phyloP scores from a whole-genome alignment of 345 rosid species.

The Eucalyptus guilfoylei region DNA sequence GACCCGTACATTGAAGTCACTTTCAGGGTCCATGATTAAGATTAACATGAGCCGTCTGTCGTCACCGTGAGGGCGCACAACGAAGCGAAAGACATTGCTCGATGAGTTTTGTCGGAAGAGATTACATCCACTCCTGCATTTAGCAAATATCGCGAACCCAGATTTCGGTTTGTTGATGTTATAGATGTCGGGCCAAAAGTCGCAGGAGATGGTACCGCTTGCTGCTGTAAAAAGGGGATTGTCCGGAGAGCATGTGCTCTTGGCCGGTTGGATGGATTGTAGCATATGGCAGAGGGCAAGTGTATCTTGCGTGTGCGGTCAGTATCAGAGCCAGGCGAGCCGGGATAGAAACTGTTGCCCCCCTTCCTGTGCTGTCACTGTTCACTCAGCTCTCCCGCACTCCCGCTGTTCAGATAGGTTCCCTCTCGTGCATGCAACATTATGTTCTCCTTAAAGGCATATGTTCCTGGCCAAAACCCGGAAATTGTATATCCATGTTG shows the following conservation, averaged over 20 bases:
- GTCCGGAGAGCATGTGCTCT: not conserved
- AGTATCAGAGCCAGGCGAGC: not conserved
- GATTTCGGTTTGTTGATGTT: not conserved
- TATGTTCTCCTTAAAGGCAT: not conserved
- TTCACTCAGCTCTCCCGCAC: not conserved
- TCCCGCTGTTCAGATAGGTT: not conserved
- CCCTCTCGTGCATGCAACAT: not conserved
- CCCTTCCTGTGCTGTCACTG: not conserved
- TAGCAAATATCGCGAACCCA: not conserved
- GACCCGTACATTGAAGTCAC: not conserved
- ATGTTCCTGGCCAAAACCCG: not conserved
- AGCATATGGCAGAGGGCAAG: not conserved
- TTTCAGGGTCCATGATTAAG: not conserved
- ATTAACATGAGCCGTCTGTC: not conserved
- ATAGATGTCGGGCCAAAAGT: not conserved
- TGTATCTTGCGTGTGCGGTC: not conserved
- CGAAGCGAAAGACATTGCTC: accelerated
- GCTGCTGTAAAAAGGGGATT: not conserved
- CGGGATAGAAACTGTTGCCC: not conserved
- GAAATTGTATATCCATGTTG: not conserved
- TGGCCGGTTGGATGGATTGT: not conserved
- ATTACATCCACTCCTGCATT: not conserved
- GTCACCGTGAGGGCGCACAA: not conserved
- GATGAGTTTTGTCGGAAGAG: not conserved
- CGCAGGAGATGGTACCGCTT: not conserved